Base-by-base conservation (phyloP, 345 rosid genomes). In the Boechera divaricarpa region DNA sequence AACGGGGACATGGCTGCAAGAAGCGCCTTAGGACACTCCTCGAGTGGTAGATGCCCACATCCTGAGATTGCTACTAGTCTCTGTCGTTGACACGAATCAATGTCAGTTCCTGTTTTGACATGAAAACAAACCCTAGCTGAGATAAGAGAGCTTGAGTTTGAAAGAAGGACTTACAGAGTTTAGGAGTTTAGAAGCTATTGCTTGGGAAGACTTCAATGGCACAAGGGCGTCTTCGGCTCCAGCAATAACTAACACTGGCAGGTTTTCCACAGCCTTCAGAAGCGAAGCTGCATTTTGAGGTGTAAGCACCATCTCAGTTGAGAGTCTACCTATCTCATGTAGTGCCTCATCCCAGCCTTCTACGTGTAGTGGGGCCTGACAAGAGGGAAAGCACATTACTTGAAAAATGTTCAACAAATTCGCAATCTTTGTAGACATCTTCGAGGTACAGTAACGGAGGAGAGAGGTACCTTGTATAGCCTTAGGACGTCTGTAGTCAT, bases 341-440 rank as follows among this genome's bases (percentile, higher is more conserved):
- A 92, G 86, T 51, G 96, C 96, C 79, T 92, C 94, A 63, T 92
- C 96, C 98, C 98, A 92, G 63, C 96, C 94, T 82, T 89, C 96
- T 32, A 87, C 81, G 28, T 84, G 82, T 44, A 92, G 72, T 0
- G 96, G 98, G 11, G 91, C 94, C 96, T 92, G 79, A 41, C 45
- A 41, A 47, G 69, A 29, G 32, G 63, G 56, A 21, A 62, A 77
- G 5, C 7, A 5, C 63, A 60, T 38, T 53, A 52, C 49, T 60
- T 60, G 52, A 26, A n/a, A 62, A 5, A 29, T 38, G n/a, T 31
- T 42, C 21, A 39, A 28, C 53, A 54, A 5, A n/a, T 56, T 49
- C 28, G 42, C 53, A 51, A 61, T 62, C 39, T 42, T 51, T 33
- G 21, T 24, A 24, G 36, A 21, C 26, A 63, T 49, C 5, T 35